phyloP scores from a whole-genome alignment of 768 basidiomycete genomes.

The Auricularia cornea region DNA sequence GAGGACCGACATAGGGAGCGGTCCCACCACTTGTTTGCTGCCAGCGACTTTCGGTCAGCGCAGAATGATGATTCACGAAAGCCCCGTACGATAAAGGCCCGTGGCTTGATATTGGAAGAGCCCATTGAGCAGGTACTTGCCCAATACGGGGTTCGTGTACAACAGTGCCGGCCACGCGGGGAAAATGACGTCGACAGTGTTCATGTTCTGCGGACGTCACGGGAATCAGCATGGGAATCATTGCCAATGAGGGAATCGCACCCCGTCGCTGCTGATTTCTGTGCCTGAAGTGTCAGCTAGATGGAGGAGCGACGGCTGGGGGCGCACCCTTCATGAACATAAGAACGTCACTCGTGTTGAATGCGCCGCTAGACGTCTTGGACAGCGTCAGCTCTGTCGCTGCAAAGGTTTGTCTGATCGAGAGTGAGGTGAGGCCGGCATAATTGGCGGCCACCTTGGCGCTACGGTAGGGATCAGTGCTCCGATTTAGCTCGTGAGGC shows the following conservation, averaged over 20 bases:
- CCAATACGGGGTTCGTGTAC: constrained; percentile 18
- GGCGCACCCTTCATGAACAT: constrained; percentile 25
- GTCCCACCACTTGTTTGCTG: constrained; percentile 43
- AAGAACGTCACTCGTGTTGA: constrained; percentile 25
- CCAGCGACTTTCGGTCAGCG: neutral
- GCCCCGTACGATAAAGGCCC: constrained; percentile 40
- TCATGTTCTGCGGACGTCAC: constrained; percentile 16
- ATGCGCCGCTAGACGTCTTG: constrained; percentile 17
- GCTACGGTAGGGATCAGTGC: neutral
- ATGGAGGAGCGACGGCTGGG: neutral
- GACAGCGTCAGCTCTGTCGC: constrained; percentile 28
- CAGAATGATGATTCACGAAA: neutral
- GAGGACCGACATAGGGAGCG: too few relatives aligned
- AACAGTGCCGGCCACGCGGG: constrained; percentile 16
- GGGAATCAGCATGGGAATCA: too few relatives aligned
- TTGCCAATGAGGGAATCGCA: constrained; percentile 24
- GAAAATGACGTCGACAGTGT: constrained; percentile 20
- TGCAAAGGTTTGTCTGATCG: constrained; percentile 27
- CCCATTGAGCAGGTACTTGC: constrained; percentile 50
- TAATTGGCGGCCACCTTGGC: constrained; percentile 23
- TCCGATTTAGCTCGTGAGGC: neutral
- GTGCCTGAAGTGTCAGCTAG: neutral
- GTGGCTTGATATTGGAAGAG: constrained; percentile 62
- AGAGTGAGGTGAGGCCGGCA: constrained; percentile 23
- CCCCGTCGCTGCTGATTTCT: constrained; percentile 58